Evolutionary conservation across 2,329 filamentous ascomycete species (phyloP).

Genomic region (Phaeoacremonium minimum): DNA sequence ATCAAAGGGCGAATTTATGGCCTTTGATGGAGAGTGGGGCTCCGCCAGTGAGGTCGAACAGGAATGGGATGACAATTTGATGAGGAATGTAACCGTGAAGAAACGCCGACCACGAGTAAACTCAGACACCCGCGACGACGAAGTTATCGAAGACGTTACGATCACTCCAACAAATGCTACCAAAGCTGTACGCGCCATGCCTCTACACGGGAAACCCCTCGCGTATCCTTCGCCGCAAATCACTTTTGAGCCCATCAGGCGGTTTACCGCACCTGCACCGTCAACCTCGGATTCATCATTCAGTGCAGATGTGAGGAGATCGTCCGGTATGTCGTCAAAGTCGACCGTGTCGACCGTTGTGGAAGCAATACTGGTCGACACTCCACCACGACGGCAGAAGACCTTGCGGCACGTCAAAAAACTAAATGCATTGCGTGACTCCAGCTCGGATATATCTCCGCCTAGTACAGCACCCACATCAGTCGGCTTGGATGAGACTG

Average conservation of each 20-base stretch:
- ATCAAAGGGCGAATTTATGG: constrained; percentile 43
- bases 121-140: constrained; percentile 21
- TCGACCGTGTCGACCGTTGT: constrained; percentile 54
- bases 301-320: constrained; percentile 39
- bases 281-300: constrained; percentile 23
- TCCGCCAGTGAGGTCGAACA: constrained; percentile 41
- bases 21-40: constrained; percentile 58
- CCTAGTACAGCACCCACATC: constrained; percentile 38
- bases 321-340: constrained; percentile 50
- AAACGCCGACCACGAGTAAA: constrained; percentile 31
- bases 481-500: constrained; percentile 21
- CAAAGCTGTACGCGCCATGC: constrained; percentile 41
- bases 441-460: constrained; percentile 33
- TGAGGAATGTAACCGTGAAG: constrained; percentile 49
- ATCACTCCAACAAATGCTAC: constrained; percentile 48
- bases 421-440: constrained; percentile 44
- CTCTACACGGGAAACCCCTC: constrained; percentile 36
- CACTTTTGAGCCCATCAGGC: constrained; percentile 19
- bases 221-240: constrained; percentile 30
- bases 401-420: constrained; percentile 61
- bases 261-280: constrained; percentile 18
- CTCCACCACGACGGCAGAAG: constrained; percentile 37
- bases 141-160: constrained; percentile 42
- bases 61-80: constrained; percentile 51
- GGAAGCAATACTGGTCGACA: constrained; percentile 53